Conservation (phyloP, 1,284 basidiomycete species). For the Apiotrichum brassicae region DNA sequence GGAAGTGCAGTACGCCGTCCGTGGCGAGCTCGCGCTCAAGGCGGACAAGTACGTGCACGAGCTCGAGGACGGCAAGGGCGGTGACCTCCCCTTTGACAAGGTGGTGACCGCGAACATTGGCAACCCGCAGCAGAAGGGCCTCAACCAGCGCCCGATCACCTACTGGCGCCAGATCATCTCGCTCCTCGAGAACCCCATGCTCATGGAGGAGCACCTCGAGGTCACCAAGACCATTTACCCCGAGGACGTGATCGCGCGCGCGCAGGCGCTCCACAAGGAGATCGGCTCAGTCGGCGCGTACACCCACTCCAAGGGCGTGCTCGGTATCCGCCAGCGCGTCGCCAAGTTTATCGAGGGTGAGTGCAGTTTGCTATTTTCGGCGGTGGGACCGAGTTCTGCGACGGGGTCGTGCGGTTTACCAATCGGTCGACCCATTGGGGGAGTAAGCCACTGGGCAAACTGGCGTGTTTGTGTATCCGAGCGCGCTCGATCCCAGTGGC, state of each 20-base stretch:
- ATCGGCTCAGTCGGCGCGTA: slow-evolving; percentile 95
- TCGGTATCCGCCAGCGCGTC: slow-evolving; percentile 79
- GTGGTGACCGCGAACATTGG: slow-evolving; percentile 96
- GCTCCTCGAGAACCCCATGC: slow-evolving; percentile 82
- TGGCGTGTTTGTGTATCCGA: no score
- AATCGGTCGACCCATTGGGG: no score
- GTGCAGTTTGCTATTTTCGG: slow-evolving; percentile 37
- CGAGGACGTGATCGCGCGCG: slow-evolving; percentile 74
- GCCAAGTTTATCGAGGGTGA: slow-evolving; percentile 81
- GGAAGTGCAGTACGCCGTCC: slow-evolving; percentile 92
- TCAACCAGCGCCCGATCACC: slow-evolving; percentile 89
- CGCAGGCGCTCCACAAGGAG: slow-evolving; percentile 70
- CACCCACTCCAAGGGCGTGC: slow-evolving; percentile 90
- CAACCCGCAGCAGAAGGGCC: slow-evolving; percentile 91
- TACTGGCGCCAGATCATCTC: slow-evolving; percentile 74
- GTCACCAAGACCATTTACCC: slow-evolving; percentile 64
- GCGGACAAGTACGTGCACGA: slow-evolving; percentile 74
- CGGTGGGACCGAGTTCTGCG: no score
- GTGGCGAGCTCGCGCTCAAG: slow-evolving; percentile 91
- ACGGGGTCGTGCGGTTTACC: no score
- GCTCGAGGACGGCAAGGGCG: slow-evolving; percentile 53
- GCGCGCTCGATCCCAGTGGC: no score
- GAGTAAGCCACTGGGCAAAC: no score
- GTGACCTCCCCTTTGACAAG: slow-evolving; percentile 73
- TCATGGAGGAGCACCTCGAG: slow-evolving; percentile 66